Base-by-base conservation (phyloP, 345 rosid species). In the Citrus medica region DNA sequence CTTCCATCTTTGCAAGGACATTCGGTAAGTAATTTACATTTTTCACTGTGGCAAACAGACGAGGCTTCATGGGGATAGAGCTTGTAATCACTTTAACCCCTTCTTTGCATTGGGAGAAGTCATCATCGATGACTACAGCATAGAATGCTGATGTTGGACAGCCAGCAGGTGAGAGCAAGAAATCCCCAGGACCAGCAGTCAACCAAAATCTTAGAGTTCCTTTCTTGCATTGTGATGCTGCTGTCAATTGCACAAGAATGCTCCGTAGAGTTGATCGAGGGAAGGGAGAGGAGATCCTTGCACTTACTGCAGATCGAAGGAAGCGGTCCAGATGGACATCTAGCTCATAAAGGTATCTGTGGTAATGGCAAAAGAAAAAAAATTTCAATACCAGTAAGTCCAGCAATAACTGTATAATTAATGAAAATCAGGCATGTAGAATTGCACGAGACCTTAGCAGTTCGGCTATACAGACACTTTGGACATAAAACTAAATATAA, bases 21-120 rank as follows among this genome's bases (percentile, higher is more conserved):
- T 91, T 89, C 0, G 93, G 93, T 24, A 91, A 84, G 82, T 91
- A 89, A 85, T 91, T 91, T 46, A 89, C 92, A 40, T 84, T 91
- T 84, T 91, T 91, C 85, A 73, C 63, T 1, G 89, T 89, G n/a
- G 95, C 86, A 28, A 88, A 88, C 22, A 51, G 48, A 46, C 90
- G 84, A 38, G 93, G 67, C 79, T 89, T 91, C 87, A 91, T 91
- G 7, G 93, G 95, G 78, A 86, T 76, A 1, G 84, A 82, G n/a
- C 93, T 86, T 32, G 93, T 91, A 75, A 89, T 82, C 81, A 85
- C 92, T 75, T 87, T 88, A 75, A 89, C 91, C 53, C 95, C 93
- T 67, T 86, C 84, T 79, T 81, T 89, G 80, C 78, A 62, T 33
- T 91, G 95, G 25, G 82, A 83, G 79, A 89, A 76, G 56, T 84